Conservation (phyloP, 108 stramenopile species). For the Pseudonitzschia pungens region DNA sequence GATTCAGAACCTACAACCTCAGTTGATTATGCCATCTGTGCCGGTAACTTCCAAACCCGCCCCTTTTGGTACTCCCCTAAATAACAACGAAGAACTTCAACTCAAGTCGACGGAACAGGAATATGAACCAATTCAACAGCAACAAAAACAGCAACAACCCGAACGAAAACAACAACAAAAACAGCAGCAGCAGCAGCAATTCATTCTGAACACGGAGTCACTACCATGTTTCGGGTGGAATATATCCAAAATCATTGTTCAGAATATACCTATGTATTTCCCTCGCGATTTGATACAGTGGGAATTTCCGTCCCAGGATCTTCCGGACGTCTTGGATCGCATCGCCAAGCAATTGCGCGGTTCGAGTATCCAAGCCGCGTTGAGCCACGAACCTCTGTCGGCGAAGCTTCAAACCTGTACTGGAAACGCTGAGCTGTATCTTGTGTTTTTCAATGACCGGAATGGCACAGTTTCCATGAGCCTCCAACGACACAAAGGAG, state of each 20-base stretch:
- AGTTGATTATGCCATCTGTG: background rate
- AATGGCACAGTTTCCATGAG: constrained; percentile 13
- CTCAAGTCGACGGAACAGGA: background rate
- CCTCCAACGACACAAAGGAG: constrained; percentile 24
- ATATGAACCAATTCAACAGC: too few species aligned
- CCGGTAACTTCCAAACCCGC: background rate
- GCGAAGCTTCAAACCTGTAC: constrained; percentile 5
- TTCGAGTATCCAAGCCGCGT: background rate
- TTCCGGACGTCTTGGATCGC: constrained; percentile 8
- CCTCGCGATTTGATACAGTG: constrained; percentile 5
- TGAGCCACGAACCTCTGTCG: constrained; percentile 2
- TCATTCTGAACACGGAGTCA: background rate
- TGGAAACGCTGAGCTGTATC: constrained; percentile 13
- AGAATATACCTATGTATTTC: constrained; percentile 8
- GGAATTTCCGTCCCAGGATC: constrained; percentile 6
- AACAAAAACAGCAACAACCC: background rate
- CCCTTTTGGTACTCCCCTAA: background rate
- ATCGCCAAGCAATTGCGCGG: background rate
- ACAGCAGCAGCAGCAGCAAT: background rate
- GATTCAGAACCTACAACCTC: background rate
- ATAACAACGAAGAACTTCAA: background rate
- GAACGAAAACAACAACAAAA: background rate
- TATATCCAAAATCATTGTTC: background rate
- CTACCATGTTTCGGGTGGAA: constrained; percentile 7
- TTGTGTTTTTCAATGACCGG: constrained; percentile 13